These are phyloP conservation scores for Fraxinus pennsylvanica DNA, from an alignment of 257 asterid genomes.

Conservation along the genomic window DNA sequence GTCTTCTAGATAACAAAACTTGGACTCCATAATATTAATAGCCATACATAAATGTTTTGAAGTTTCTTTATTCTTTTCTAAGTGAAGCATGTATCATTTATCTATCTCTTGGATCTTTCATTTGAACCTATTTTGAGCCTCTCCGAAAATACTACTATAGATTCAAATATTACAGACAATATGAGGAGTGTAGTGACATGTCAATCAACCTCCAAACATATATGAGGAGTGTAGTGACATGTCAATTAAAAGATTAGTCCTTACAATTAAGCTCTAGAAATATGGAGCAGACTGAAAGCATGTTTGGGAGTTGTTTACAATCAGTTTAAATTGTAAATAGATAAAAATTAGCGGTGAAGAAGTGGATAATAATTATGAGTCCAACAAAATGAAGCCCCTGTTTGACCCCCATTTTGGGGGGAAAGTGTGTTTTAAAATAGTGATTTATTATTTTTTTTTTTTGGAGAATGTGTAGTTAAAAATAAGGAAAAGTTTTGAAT, in stretches of 20 bases:
- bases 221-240: not conserved
- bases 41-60: not conserved
- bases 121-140: not conserved
- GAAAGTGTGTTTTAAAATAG: too few species aligned
- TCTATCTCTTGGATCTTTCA: not conserved
- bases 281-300: not conserved
- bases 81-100: not conserved
- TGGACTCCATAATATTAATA: not conserved
- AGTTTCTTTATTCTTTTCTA: not conserved
- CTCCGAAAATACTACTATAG: not conserved
- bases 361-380: too few species aligned
- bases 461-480: too few species aligned
- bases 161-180: not conserved
- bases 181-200: not conserved
- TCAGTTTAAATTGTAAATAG: too few species aligned
- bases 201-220: not conserved
- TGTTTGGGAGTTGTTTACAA: too few species aligned
- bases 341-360: too few species aligned
- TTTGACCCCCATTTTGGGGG: too few species aligned
- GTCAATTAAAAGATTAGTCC: not conserved
- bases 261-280: not conserved
- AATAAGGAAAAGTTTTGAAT: too few species aligned
- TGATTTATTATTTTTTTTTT: too few species aligned
- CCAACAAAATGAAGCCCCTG: too few species aligned
- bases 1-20: not conserved